Conservation (phyloP, 2,329 filamentous ascomycete genomes). For the Fusarium equiseti region DNA sequence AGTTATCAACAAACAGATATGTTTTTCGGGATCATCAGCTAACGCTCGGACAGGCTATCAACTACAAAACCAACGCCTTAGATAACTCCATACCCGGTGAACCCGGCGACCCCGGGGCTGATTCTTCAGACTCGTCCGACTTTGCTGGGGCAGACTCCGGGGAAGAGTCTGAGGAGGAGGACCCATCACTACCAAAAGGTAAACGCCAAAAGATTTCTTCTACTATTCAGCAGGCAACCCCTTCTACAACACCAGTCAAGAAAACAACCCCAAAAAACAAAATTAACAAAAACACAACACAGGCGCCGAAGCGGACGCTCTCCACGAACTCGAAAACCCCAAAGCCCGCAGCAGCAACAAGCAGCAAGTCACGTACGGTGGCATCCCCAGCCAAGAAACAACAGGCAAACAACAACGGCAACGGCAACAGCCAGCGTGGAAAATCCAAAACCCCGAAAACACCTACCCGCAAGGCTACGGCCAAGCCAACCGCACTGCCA, state of each 20-base stretch:
- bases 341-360: slow-evolving; percentile 35
- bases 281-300: slow-evolving; percentile 51
- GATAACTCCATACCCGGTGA: slow-evolving; percentile 45
- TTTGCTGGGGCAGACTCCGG: slow-evolving; percentile 52
- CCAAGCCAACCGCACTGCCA: slow-evolving; percentile 3
- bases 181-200: slow-evolving; percentile 50
- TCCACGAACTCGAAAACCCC: slow-evolving; percentile 26
- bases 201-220: slow-evolving; percentile 50
- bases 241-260: slow-evolving; percentile 45
- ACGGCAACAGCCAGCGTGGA: slow-evolving; percentile 20
- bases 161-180: slow-evolving; percentile 46
- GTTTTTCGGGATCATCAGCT: slow-evolving; percentile 11
- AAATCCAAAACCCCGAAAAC: slow-evolving; percentile 18
- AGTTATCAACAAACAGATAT: slow-evolving; percentile 20
- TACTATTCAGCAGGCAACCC: slow-evolving; percentile 40
- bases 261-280: slow-evolving; percentile 43
- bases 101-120: slow-evolving; percentile 44
- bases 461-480: slow-evolving; percentile 19
- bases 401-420: slow-evolving; percentile 19
- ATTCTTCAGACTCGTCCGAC: slow-evolving; percentile 52
- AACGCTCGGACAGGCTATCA: slow-evolving; percentile 49
- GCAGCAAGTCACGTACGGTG: slow-evolving; percentile 22
- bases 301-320: slow-evolving; percentile 49
- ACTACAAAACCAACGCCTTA: slow-evolving; percentile 50
- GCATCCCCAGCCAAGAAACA: slow-evolving; percentile 51